Percentiles rank a stretch among this genome's conserved stretches.
phyloP scores from a whole-genome alignment of 306 rosid species.

The Elaeagnus macrophylla region DNA sequence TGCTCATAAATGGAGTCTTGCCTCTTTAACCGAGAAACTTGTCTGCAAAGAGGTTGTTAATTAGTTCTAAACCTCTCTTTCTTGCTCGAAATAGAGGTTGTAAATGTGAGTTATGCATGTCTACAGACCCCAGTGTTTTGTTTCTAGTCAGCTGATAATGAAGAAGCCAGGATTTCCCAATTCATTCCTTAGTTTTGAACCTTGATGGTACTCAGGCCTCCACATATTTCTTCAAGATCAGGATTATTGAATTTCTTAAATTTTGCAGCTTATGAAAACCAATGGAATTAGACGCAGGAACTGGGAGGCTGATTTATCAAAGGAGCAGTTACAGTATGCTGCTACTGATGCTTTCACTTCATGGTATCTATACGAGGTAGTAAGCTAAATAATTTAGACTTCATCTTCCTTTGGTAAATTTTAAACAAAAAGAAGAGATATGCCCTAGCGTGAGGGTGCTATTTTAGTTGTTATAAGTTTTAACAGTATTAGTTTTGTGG shows the following conservation, averaged over 20 bases:
- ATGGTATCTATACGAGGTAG: slow-evolving; percentile 78
- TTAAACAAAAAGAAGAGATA: background rate
- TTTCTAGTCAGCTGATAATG: no score
- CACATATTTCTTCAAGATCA: background rate
- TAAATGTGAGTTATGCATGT: background rate
- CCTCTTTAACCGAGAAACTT: slow-evolving; percentile 56
- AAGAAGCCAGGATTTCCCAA: no score
- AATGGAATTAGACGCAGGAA: slow-evolving; percentile 54
- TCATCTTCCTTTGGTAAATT: background rate
- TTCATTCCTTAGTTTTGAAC: background rate
- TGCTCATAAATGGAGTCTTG: slow-evolving; percentile 51
- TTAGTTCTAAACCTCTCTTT: background rate
- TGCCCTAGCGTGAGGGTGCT: no score
- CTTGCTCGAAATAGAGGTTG: background rate
- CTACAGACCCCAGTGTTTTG: no score
- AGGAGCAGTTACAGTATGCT: slow-evolving; percentile 68
- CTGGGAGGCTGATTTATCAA: slow-evolving; percentile 68
- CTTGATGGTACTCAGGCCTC: background rate
- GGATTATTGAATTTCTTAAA: background rate
- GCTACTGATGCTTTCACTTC: slow-evolving; percentile 87
- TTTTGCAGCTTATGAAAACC: slow-evolving; percentile 66
- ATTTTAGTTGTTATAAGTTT: no score
- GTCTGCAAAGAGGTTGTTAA: slow-evolving; percentile 56
- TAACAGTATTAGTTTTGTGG: no score
- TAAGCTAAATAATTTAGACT: background rate